Percentiles rank a stretch among this genome's conserved stretches.
Evolutionary conservation across 176 grass and related monocot species (phyloP).

Genomic region (Musa acuminata): DNA sequence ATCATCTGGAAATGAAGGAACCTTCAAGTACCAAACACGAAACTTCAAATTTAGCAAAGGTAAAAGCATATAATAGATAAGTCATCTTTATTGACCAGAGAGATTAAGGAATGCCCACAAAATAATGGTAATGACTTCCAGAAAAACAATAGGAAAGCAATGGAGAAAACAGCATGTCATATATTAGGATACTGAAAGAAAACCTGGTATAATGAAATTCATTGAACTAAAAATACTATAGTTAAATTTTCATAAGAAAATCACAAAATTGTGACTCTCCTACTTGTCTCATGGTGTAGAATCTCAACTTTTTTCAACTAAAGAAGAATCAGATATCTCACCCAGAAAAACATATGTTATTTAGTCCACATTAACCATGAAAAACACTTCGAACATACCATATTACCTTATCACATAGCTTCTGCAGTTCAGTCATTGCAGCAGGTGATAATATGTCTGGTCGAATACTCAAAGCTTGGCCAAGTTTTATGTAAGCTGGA

Average conservation of each 20-base stretch:
- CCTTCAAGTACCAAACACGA: conserved; percentile 35
- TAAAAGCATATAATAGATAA: neutral
- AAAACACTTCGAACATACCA: too few species aligned
- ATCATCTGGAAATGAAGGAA: conserved; percentile 92
- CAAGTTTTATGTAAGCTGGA: conserved; percentile 94
- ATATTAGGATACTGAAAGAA: neutral
- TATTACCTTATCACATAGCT: conserved; percentile 86
- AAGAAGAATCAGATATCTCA: neutral
- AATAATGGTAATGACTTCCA: neutral
- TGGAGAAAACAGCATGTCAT: neutral
- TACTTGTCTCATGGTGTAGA: neutral
- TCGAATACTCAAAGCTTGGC: conserved; percentile 83
- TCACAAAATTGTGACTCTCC: neutral
- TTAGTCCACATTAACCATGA: neutral
- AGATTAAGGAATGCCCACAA: neutral
- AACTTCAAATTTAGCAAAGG: neutral
- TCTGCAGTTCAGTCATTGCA: conserved; percentile 90
- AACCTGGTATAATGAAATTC: too few species aligned
- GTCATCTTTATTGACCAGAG: neutral
- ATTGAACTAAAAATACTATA: neutral
- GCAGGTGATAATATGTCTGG: conserved; percentile 91
- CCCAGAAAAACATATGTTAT: neutral
- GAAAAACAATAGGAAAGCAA: neutral
- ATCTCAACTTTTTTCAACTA: neutral
- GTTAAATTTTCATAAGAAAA: neutral